A percentile compares a stretch with the other conserved stretches of the same genome.
Conservation (phyloP, 2,329 filamentous ascomycete species). For the Alternaria burnsii region DNA sequence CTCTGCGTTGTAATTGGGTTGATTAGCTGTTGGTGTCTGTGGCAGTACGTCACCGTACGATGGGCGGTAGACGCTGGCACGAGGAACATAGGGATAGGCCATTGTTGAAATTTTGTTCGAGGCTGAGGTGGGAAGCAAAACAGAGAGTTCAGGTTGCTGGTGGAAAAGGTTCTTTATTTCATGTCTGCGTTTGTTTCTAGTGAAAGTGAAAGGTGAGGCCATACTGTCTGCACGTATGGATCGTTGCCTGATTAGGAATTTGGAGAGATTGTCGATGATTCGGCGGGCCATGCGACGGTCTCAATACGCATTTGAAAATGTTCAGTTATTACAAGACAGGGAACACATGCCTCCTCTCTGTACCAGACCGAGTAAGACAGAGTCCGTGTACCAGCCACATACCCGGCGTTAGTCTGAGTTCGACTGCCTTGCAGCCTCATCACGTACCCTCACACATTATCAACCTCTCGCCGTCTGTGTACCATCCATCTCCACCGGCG, state of each 20-base stretch:
- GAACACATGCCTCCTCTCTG: too few species aligned
- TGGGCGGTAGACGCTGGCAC: neutral
- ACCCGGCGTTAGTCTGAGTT: too few species aligned
- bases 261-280: too few species aligned
- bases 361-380: too few species aligned
- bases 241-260: neutral
- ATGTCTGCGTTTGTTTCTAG: neutral
- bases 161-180: neutral
- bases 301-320: too few species aligned
- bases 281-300: too few species aligned
- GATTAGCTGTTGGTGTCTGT: neutral
- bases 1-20: neutral
- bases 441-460: neutral
- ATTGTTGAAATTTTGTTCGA: neutral
- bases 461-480: neutral
- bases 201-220: slow-evolving; percentile 3
- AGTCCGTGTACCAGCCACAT: too few species aligned
- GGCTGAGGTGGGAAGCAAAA: neutral
- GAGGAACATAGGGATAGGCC: neutral
- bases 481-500: neutral
- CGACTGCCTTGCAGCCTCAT: neutral
- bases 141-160: neutral
- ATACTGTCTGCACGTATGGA: neutral
- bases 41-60: neutral
- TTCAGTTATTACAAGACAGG: too few species aligned